Evolutionary conservation across 1,284 basidiomycete genomes (phyloP).

Genomic region (Anthracocystis setariae): DNA sequence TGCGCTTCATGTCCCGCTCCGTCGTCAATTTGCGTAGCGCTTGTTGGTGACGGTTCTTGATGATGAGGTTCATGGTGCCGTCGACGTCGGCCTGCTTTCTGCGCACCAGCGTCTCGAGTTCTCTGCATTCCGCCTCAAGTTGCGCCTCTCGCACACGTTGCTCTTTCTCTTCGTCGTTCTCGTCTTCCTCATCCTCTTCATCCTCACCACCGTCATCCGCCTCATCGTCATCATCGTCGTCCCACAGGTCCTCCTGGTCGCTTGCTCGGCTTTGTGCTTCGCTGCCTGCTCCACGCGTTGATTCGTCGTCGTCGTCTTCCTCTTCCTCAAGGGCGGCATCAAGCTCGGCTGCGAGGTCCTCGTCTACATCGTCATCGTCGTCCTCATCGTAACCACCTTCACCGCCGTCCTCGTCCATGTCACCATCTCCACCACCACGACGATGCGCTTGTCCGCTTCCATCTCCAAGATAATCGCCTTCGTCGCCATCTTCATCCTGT

Average conservation of each 20-base stretch:
- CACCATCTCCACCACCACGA: conserved; percentile 40
- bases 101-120: conserved; percentile 64
- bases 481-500: conserved; percentile 42
- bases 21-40: conserved; percentile 59
- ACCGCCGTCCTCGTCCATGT: conserved; percentile 69
- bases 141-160: conserved; percentile 63
- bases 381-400: conserved; percentile 69
- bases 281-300: conserved; percentile 63
- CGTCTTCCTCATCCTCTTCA: conserved; percentile 74
- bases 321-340: conserved; percentile 69
- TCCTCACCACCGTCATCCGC: conserved; percentile 82
- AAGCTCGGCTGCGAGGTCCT: conserved; percentile 69
- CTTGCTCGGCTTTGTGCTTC: conserved; percentile 55
- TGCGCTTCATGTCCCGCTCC: conserved; percentile 64
- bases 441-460: conserved; percentile 40
- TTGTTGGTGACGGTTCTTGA: conserved; percentile 65
- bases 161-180: conserved; percentile 64
- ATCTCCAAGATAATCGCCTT: conserved; percentile 23
- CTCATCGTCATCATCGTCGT: conserved; percentile 64
- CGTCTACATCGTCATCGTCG: conserved; percentile 74
- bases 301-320: conserved; percentile 72
- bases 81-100: conserved; percentile 64
- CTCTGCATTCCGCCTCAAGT: conserved; percentile 64
- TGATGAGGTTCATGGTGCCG: conserved; percentile 61
- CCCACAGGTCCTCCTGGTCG: conserved; percentile 59